Percentiles rank a stretch among this genome's conserved stretches.
These are phyloP conservation scores for Coleophoma cylindrospora DNA, from an alignment of 2,329 filamentous ascomycete genomes.

Conservation along the genomic window DNA sequence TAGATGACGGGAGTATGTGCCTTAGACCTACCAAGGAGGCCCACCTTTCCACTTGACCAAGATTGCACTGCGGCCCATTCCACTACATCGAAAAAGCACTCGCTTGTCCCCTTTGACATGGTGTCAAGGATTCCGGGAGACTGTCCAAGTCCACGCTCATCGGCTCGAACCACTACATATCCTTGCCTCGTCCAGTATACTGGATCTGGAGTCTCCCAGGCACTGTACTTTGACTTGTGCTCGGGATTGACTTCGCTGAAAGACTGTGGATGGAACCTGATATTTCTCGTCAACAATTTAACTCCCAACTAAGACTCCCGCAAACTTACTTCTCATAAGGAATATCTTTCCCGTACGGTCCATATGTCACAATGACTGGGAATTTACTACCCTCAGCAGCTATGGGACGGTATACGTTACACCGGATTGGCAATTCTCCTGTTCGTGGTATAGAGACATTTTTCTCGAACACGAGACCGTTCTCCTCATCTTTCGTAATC, in stretches of 20 bases:
- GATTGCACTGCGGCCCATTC: slow-evolving; percentile 45
- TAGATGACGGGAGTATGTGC: not conserved
- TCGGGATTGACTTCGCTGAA: slow-evolving; percentile 38
- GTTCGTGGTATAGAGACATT: slow-evolving; percentile 39
- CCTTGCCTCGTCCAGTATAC: slow-evolving; percentile 35
- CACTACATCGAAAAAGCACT: slow-evolving; percentile 44
- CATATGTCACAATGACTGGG: slow-evolving; percentile 66
- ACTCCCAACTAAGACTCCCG: not conserved
- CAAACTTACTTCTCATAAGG: slow-evolving; percentile 47
- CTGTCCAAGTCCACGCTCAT: slow-evolving; percentile 46
- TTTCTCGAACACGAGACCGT: slow-evolving; percentile 35
- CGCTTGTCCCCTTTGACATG: slow-evolving; percentile 46
- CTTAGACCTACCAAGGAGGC: slow-evolving; percentile 46
- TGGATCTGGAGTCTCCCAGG: slow-evolving; percentile 39
- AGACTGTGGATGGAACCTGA: slow-evolving; percentile 43
- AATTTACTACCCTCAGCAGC: slow-evolving; percentile 28
- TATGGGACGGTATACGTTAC: slow-evolving; percentile 46
- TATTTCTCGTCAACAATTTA: not conserved
- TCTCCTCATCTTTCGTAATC: slow-evolving; percentile 13
- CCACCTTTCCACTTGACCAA: slow-evolving; percentile 46
- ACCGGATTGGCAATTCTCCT: slow-evolving; percentile 35
- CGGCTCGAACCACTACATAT: slow-evolving; percentile 37
- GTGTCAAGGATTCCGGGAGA: slow-evolving; percentile 46
- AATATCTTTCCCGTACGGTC: slow-evolving; percentile 71
- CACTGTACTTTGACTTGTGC: slow-evolving; percentile 33